Evolutionary conservation across 108 stramenopile species (phyloP), one percentile per base, ranked within the genome.

Genomic region (Epithemia pelagica): DNA sequence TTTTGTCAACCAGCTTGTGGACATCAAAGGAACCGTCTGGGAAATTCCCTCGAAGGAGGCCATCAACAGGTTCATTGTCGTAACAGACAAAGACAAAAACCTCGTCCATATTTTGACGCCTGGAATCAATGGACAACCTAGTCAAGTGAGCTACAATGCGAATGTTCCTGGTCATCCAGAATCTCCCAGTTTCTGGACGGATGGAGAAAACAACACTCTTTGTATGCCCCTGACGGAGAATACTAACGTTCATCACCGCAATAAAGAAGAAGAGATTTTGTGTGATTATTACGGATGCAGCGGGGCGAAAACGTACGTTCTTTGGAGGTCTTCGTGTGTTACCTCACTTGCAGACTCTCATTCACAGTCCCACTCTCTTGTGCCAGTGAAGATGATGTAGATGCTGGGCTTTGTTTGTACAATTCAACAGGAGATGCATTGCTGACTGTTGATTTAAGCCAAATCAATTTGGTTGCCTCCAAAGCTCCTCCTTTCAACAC

Each of bases 201-300:
- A 26, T 24, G 65, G 52, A 7, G 37, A 69, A 24, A 59, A 69
- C 19, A 21, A 26, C 51, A 69, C 61, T 53, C 60, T 59, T 26
- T 69, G 68, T 27, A 46, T 37, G 28, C 68, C 68, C 15, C 30
- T 69, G 28, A 69, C 68, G 15, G 68, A 62, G 30, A 69, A 69
- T 28, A 20, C 33, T 8, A 69, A 69, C 32, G n/a, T 29, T n/a
- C 61, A 69, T n/a, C 59, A 69, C 21, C 56, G 56, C 5, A 28
- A 37, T 19, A 33, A 25, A 18, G 60, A n/a, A 27, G 52, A 24
- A 2, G 28, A 23, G 8, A 27, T 62, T 26, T 61, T 59, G 30
- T 59, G 33, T 23, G 60, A 62, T 59, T 61, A 29, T 52, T 28
- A 37, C 2, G 61, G 59, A 7, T 61, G 66, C 28, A 58, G 26